Base-by-base conservation (phyloP, 1,284 basidiomycete species). In the Ganoderma sinense region DNA sequence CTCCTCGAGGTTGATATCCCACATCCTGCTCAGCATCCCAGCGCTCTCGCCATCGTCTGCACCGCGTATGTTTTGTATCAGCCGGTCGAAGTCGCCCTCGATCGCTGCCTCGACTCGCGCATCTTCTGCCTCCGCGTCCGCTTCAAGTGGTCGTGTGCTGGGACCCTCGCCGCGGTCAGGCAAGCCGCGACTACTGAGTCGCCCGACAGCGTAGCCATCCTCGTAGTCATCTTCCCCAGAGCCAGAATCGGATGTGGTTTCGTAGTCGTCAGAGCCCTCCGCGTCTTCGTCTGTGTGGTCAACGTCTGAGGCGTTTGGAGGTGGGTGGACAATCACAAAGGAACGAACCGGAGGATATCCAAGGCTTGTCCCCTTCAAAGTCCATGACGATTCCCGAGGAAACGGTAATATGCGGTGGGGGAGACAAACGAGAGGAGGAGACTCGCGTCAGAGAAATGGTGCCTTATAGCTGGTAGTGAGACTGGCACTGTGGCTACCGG, bases 1-100 rank as follows among this genome's bases (percentile, higher is more conserved):
- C 66, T 93, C 88, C 75, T 91, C 88, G 36, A 88, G 82, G 69
- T 82, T 88, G 73, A 89, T 88, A 72, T 93, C 90, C 90, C 92
- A 94, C 66, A 88, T 88, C 73, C 87, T 88, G 41, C 84, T 83
- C 36, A 92, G 79, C 26, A 87, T 78, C 2, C 85, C 86, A 5
- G 84, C 74, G 41, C 79, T 82, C 7, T 85, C 83, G 2, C 83
- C 80, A n/a, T 82, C 83, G 71, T 88, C 86, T 36, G 85, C 81
- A 10, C 83, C 77, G n/a, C 87, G 85, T 59, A 93, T 91, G 64
- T 85, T 87, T 70, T 86, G 81, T 0, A 93, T 86, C 13, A 93
- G 84, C 43, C 90, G 91, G 71, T 81, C 79, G 41, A 82, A 82
- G 61, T 82, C 80, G 1, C 78, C 77, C 62, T 82, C 80, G 48